phyloP scores from a whole-genome alignment of 2,329 filamentous ascomycete genomes.

The Grosmannia huntii region DNA sequence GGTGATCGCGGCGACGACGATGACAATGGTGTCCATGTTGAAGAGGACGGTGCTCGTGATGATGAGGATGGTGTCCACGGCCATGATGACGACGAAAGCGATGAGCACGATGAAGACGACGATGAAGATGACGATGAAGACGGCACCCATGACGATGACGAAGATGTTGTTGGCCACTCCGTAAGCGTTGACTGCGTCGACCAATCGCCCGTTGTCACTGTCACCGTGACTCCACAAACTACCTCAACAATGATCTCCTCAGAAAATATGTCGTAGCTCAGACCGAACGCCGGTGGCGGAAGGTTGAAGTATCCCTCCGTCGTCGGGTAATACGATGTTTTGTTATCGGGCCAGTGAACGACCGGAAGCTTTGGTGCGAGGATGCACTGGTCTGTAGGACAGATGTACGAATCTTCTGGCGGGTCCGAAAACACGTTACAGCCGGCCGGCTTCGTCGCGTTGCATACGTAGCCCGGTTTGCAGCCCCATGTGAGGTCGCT shows the following conservation, averaged over 20 bases:
- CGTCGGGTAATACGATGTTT: conserved; percentile 38
- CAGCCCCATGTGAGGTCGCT: conserved; percentile 42
- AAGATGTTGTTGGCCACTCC: conserved; percentile 18
- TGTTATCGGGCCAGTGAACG: conserved; percentile 29
- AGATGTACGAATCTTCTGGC: conserved; percentile 33
- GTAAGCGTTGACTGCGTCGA: conserved; percentile 36
- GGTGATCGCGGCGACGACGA: background rate
- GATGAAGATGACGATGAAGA: conserved; percentile 4
- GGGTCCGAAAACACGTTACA: conserved; percentile 39
- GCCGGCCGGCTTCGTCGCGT: conserved; percentile 31
- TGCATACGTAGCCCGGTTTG: conserved; percentile 38
- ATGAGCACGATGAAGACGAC: background rate
- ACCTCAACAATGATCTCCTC: conserved; percentile 25
- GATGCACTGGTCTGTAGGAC: conserved; percentile 31
- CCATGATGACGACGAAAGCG: background rate
- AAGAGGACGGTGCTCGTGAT: background rate
- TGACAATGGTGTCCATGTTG: background rate
- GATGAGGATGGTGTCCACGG: conserved; percentile 1
- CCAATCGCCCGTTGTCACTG: conserved; percentile 43
- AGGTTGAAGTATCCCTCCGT: conserved; percentile 50
- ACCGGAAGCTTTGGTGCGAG: conserved; percentile 23
- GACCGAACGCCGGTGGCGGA: conserved; percentile 47
- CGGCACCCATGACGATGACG: background rate
- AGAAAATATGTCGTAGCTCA: conserved; percentile 50
- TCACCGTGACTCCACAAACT: conserved; percentile 20